Percentiles rank a stretch among this genome's conserved stretches.
phyloP scores from a whole-genome alignment of 805 yeast genomes.

The Candida sakaeoensis region DNA sequence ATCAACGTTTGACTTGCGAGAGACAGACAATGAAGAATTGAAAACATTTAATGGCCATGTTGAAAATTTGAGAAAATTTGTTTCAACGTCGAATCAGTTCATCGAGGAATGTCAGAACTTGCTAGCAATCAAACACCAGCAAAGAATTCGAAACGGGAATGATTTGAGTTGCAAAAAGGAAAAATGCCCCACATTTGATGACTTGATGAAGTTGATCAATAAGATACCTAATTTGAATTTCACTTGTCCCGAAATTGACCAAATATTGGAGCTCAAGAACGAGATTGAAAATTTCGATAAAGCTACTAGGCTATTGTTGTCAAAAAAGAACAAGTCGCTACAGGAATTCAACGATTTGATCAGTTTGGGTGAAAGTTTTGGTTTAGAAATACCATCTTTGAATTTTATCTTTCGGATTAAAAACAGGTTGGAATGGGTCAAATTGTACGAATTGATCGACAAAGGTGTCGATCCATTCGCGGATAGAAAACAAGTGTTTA shows the following conservation, averaged over 20 bases:
- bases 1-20: conserved; percentile 14
- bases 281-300: conserved; percentile 52
- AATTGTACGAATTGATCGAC: conserved; percentile 26
- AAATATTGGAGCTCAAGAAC: conserved; percentile 47
- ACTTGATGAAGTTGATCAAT: conserved; percentile 36
- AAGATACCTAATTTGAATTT: conserved; percentile 50
- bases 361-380: conserved; percentile 56
- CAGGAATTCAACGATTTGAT: conserved; percentile 53
- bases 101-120: conserved; percentile 52
- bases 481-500: conserved; percentile 33
- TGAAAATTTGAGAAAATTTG: conserved; percentile 35
- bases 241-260: conserved; percentile 56
- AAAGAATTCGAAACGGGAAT: conserved; percentile 39
- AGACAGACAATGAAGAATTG: conserved; percentile 7
- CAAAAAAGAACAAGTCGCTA: conserved; percentile 29
- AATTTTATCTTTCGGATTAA: conserved; percentile 33
- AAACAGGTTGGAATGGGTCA: conserved; percentile 32
- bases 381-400: conserved; percentile 50
- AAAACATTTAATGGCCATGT: conserved; percentile 10
- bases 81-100: conserved; percentile 48
- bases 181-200: conserved; percentile 7
- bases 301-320: conserved; percentile 38
- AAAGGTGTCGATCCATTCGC: conserved; percentile 39
- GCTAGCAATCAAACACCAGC: conserved; percentile 49
- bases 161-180: conserved; percentile 10